Evolutionary conservation across 2,329 filamentous ascomycete species (phyloP).

Genomic region (Colletotrichum tabaci): DNA sequence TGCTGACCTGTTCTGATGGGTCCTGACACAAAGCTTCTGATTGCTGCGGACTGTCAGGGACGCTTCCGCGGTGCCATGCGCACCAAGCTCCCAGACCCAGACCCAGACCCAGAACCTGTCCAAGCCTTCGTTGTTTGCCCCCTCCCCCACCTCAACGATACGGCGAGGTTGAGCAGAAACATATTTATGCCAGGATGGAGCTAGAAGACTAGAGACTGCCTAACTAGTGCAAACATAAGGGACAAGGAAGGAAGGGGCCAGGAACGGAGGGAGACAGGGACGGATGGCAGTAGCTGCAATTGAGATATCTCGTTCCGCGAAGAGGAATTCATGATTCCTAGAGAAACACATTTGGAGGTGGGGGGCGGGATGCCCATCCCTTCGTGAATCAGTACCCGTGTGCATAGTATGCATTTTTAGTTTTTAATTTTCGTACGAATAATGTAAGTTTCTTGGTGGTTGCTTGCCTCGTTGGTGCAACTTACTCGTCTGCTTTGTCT

Average conservation of each 20-base stretch:
- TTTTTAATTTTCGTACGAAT: background rate
- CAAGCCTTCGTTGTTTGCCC: conserved; percentile 24
- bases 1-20: conserved; percentile 39
- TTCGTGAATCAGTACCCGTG: conserved; percentile 1
- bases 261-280: conserved; percentile 10
- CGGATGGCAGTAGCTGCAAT: background rate
- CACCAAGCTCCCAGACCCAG: conserved; percentile 32
- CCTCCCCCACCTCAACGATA: conserved; percentile 4
- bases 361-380: conserved; percentile 20
- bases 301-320: background rate
- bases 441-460: conserved; percentile 18
- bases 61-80: conserved; percentile 39
- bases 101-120: conserved; percentile 23
- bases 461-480: background rate
- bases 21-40: conserved; percentile 33
- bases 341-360: background rate
- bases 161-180: conserved; percentile 37
- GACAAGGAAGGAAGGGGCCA: background rate
- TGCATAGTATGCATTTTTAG: background rate
- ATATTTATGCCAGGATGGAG: conserved; percentile 34
- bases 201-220: conserved; percentile 19
- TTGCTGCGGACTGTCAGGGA: conserved; percentile 39
- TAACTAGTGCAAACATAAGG: background rate
- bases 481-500: conserved; percentile 29
- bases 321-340: background rate